Conservation (phyloP, 108 stramenopile species). For the Mayamaea pseudoterrestris region DNA sequence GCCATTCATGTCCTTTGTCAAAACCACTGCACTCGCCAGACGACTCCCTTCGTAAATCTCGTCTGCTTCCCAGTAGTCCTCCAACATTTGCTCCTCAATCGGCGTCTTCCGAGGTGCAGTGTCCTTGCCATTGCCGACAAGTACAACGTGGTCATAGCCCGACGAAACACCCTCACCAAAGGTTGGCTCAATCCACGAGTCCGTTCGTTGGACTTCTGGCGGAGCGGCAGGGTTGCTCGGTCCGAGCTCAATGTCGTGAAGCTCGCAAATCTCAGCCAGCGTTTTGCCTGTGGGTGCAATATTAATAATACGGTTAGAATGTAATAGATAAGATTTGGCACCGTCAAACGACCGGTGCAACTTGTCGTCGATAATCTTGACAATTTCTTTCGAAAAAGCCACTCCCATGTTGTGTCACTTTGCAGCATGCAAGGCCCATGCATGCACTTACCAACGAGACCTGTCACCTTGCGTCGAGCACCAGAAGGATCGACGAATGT, state of each 20-base stretch:
- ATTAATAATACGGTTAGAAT: neutral
- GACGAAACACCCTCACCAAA: slow-evolving; percentile 77
- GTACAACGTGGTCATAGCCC: slow-evolving; percentile 79
- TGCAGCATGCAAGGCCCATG: neutral
- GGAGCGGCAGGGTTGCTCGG: slow-evolving; percentile 41
- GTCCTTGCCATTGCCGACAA: slow-evolving; percentile 49
- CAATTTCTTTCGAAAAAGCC: neutral
- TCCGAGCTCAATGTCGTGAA: slow-evolving; percentile 76
- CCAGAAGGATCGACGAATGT: slow-evolving; percentile 81
- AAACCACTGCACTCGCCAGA: slow-evolving; percentile 50
- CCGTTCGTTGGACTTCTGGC: slow-evolving; percentile 35
- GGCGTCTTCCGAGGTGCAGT: slow-evolving; percentile 35
- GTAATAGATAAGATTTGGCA: neutral
- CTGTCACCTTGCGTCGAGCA: slow-evolving; percentile 66
- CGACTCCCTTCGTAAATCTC: slow-evolving; percentile 70
- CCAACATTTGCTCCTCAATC: slow-evolving; percentile 44
- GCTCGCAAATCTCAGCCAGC: slow-evolving; percentile 57
- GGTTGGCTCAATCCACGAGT: slow-evolving; percentile 72
- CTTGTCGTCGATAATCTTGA: neutral
- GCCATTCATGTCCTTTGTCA: slow-evolving; percentile 80
- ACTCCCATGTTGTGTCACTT: neutral
- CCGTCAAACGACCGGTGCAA: neutral
- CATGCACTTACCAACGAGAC: slow-evolving; percentile 43
- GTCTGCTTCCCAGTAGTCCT: slow-evolving; percentile 81
- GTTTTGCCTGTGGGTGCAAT: slow-evolving; percentile 26